phyloP scores from a whole-genome alignment of 495 filamentous ascomycete species.

The Aspergillus sclerotioniger region DNA sequence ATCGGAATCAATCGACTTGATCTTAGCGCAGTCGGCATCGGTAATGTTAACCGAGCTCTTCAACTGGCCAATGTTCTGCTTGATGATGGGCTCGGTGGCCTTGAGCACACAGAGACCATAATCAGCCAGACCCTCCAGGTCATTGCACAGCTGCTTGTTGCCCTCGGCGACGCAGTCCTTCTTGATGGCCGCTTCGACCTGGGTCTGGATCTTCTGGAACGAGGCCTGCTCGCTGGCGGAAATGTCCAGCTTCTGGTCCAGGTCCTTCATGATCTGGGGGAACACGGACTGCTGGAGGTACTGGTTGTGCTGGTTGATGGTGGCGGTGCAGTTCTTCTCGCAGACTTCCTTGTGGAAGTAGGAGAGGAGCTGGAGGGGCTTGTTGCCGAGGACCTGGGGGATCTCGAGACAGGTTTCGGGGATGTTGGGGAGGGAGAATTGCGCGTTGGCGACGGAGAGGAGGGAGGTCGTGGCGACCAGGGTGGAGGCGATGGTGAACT shows the following conservation, averaged over 20 bases:
- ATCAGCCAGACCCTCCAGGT: neutral
- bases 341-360: conserved; percentile 15
- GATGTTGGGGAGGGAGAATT: neutral
- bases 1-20: conserved; percentile 10
- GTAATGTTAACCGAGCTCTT: neutral
- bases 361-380: conserved; percentile 12
- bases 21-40: conserved; percentile 13
- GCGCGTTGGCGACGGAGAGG: conserved; percentile 1
- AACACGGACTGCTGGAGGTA: conserved; percentile 8
- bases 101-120: conserved; percentile 11
- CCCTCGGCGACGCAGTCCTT: conserved; percentile 13
- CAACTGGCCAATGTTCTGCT: neutral
- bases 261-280: conserved; percentile 10
- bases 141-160: conserved; percentile 15
- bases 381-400: conserved; percentile 11
- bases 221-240: conserved; percentile 11
- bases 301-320: conserved; percentile 16
- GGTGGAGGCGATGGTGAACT: conserved; percentile 5
- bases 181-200: conserved; percentile 8
- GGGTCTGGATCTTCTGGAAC: conserved; percentile 9
- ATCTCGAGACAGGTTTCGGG: conserved; percentile 12
- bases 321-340: conserved; percentile 15
- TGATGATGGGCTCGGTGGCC: conserved; percentile 12
- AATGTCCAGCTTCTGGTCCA: conserved; percentile 5
- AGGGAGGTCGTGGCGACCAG: conserved; percentile 5